phyloP scores from a whole-genome alignment of 2,329 filamentous ascomycete genomes.

The Ceratocystis smalleyi region DNA sequence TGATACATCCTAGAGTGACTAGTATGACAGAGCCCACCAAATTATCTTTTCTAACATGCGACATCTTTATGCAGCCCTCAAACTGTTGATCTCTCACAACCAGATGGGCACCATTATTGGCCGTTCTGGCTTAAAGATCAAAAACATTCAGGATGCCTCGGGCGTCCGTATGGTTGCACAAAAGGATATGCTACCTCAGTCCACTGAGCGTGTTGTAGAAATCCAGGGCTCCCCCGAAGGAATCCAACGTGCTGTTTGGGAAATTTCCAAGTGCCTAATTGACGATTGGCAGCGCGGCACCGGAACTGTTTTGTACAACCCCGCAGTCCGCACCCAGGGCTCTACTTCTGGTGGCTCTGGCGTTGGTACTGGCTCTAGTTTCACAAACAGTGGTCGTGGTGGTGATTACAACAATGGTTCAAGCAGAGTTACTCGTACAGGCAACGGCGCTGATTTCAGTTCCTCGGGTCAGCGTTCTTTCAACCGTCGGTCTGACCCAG shows the following conservation, averaged over 20 bases:
- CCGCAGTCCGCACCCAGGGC: conserved; percentile 70
- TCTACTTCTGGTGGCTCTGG: conserved; percentile 38
- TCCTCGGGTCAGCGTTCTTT: conserved; percentile 55
- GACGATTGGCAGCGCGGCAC: conserved; percentile 97
- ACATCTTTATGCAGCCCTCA: conserved; percentile 52
- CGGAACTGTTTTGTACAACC: conserved; percentile 94
- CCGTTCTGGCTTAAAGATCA: conserved; percentile 92
- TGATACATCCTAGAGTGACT: too few relatives aligned
- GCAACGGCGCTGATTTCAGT: conserved; percentile 95
- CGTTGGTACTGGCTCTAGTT: conserved; percentile 25
- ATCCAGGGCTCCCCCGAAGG: conserved; percentile 89
- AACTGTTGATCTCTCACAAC: conserved; percentile 96
- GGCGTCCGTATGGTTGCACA: conserved; percentile 98
- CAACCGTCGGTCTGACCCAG: conserved; percentile 68
- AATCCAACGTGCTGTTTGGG: conserved; percentile 92
- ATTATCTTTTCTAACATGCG: not conserved
- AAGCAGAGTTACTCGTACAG: conserved; percentile 78
- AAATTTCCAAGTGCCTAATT: conserved; percentile 95
- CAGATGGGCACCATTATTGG: conserved; percentile 99
- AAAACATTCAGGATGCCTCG: conserved; percentile 94
- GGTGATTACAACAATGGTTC: conserved; percentile 43
- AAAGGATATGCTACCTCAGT: conserved; percentile 98
- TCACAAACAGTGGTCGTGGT: conserved; percentile 28
- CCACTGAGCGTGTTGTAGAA: conserved; percentile 93
- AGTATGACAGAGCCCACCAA: too few relatives aligned